Conservation (phyloP, 2,329 filamentous ascomycete genomes). For the Fusarium pininemorale region DNA sequence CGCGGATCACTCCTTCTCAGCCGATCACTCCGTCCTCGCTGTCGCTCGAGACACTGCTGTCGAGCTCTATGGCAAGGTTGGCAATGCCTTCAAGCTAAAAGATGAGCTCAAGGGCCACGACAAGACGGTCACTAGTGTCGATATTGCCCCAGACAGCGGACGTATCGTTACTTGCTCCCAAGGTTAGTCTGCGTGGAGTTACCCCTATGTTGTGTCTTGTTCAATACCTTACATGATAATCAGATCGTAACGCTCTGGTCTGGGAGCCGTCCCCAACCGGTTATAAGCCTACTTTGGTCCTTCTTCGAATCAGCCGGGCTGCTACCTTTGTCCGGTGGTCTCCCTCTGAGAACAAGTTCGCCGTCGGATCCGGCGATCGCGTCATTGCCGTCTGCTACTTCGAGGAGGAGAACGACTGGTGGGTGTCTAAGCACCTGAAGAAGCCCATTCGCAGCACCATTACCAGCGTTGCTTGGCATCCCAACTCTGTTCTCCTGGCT, state of each 20-base stretch:
- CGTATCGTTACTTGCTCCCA: constrained; percentile 98
- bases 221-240: constrained; percentile 7
- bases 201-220: background rate
- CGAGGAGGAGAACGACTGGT: constrained; percentile 99
- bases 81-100: constrained; percentile 80
- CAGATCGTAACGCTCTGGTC: constrained; percentile 96
- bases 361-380: constrained; percentile 93
- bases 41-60: constrained; percentile 91
- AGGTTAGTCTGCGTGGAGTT: constrained; percentile 60
- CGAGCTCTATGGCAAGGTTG: constrained; percentile 82
- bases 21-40: constrained; percentile 86
- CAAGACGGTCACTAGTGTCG: constrained; percentile 94
- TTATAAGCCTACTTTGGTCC: constrained; percentile 96
- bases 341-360: constrained; percentile 95
- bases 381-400: constrained; percentile 99
- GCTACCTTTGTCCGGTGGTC: constrained; percentile 98
- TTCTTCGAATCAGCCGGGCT: constrained; percentile 95
- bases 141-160: constrained; percentile 89
- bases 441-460: constrained; percentile 98
- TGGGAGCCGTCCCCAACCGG: constrained; percentile 94
- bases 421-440: constrained; percentile 99
- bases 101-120: constrained; percentile 97
- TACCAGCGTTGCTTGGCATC: constrained; percentile 94
- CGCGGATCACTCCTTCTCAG: constrained; percentile 97
- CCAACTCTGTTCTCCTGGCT: constrained; percentile 93